phyloP scores from a whole-genome alignment of 805 yeast genomes.

The Metschnikowia matae region DNA sequence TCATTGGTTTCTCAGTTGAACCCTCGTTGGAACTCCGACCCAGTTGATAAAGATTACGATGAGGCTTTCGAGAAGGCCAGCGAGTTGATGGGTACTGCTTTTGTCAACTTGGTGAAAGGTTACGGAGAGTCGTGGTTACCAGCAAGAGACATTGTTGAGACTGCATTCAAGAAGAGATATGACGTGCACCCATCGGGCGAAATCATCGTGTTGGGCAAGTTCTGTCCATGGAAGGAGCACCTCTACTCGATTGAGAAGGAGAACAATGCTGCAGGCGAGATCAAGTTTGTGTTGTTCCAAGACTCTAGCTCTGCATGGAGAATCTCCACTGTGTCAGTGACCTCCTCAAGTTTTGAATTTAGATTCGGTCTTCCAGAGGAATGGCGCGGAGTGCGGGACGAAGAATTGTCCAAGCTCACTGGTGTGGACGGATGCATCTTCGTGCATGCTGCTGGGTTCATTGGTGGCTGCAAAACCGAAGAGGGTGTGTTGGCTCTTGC shows the following conservation, averaged over 20 bases:
- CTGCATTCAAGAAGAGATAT: constrained; percentile 62
- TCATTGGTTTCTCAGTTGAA: constrained; percentile 73
- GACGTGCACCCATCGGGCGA: constrained; percentile 66
- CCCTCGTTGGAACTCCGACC: constrained; percentile 78
- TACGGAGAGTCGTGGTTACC: constrained; percentile 90
- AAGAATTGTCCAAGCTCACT: constrained; percentile 61
- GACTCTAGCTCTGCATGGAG: constrained; percentile 78
- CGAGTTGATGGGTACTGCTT: constrained; percentile 77
- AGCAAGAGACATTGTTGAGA: constrained; percentile 70
- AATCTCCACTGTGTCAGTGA: constrained; percentile 87
- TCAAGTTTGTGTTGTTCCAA: constrained; percentile 73
- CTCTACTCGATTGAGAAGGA: constrained; percentile 68
- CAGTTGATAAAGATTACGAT: constrained; percentile 64
- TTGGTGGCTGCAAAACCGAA: constrained; percentile 83
- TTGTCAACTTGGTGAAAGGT: constrained; percentile 59
- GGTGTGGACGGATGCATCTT: constrained; percentile 89
- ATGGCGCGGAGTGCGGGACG: constrained; percentile 96
- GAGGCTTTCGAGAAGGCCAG: constrained; percentile 65
- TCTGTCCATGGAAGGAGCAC: constrained; percentile 96
- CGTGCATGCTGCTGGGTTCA: constrained; percentile 95
- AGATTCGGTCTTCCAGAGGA: constrained; percentile 84
- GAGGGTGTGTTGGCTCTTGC: constrained; percentile 82
- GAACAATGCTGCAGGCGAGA: constrained; percentile 48
- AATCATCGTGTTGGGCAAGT: constrained; percentile 66
- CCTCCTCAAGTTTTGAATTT: constrained; percentile 72